Evolutionary conservation across 176 grass and related monocot species (phyloP).

Genomic region (Avena insularis): DNA sequence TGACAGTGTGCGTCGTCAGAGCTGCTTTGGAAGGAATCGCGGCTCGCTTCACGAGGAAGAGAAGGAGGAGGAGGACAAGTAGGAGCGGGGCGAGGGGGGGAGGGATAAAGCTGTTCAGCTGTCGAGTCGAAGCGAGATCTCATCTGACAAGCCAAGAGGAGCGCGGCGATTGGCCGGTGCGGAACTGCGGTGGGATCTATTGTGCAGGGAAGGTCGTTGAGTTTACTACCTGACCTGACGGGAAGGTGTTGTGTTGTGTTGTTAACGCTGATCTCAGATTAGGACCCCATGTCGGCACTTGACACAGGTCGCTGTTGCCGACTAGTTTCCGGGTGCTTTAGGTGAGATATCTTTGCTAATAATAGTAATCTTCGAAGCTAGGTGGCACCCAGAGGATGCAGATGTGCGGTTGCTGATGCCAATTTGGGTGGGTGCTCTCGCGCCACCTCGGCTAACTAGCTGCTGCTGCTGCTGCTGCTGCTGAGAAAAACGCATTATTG

Average conservation of each 20-base stretch:
- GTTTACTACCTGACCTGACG: no score
- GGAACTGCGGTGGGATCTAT: not conserved
- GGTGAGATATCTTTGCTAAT: not conserved
- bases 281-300: constrained; percentile 6
- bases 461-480: no score
- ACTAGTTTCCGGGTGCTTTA: not conserved
- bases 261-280: no score
- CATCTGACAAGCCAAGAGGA: constrained; percentile 18
- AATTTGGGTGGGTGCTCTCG: not conserved
- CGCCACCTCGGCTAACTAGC: not conserved
- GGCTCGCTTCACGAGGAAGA: no score
- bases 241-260: no score
- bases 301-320: constrained; percentile 3
- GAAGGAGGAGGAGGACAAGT: no score
- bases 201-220: not conserved
- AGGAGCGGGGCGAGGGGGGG: not conserved
- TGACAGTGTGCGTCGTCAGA: not conserved
- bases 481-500: no score
- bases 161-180: not conserved
- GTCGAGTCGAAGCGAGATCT: constrained; percentile 1
- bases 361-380: not conserved
- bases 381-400: not conserved
- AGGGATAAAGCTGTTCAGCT: not conserved
- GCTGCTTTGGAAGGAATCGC: constrained; percentile 23
- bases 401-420: not conserved